Evolutionary conservation across 2,329 filamentous ascomycete genomes (phyloP), one percentile per base, ranked within the genome.

Genomic region (Trichoderma sp.): DNA sequence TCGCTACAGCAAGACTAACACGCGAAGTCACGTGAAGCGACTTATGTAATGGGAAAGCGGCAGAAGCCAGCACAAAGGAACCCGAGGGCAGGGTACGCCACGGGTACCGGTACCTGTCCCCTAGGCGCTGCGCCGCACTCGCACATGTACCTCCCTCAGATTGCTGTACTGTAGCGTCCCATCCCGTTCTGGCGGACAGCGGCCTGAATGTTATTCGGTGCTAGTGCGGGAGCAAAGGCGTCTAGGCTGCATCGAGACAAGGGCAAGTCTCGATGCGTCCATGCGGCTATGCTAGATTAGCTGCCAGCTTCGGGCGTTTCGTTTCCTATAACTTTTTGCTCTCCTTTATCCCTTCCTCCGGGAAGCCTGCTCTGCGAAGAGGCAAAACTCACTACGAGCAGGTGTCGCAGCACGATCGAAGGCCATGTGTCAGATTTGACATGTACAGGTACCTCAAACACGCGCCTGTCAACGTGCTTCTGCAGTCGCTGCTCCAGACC

Each of bases 21-120:
- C 63, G 63, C 63, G 63, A 58, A 28, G 11, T 66, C 63, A 66
- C 63, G 49, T 66, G 63, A 14, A 18, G 7, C 2, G 5, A 28
- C 28, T 21, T 49, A 49, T 24, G 46, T 49, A 49, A 49, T 43
- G 10, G 16, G 7, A 8, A 18, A 18, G 16, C 18, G 3, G 16
- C 39, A 13, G 46, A 24, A 43, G 46, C n/a, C n/a, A 24, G 24
- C n/a, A 49, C 46, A 24, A 49, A 49, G 46, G 5, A 4, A 49
- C 39, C 39, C 39, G 4, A 49, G 43, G 21, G 43, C 43, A 49
- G 21, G 46, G 46, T 13, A 49, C 43, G 46, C n/a, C 21, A 49
- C 46, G 4, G 21, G 46, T 24, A 24, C n/a, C 2, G 46, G 46
- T 49, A 49, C 46, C n/a, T 49, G 10, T 8, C 1, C 18, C n/a